phyloP scores from a whole-genome alignment of 2,329 filamentous ascomycete species.

The Lojkania enalia region DNA sequence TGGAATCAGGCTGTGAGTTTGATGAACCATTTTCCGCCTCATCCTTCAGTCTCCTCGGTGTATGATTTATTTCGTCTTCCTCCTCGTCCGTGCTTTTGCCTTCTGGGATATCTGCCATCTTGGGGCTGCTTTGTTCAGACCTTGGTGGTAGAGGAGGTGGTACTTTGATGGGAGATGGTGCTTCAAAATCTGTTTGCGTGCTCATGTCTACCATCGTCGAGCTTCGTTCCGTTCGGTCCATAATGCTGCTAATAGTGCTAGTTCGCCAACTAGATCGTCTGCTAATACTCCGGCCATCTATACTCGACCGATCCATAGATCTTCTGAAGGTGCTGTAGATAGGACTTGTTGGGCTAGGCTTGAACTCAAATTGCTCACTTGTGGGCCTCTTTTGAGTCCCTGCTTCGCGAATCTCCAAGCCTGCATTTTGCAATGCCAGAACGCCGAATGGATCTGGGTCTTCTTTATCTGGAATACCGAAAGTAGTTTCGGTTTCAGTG shows the following conservation, averaged over 20 bases:
- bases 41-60: conserved; percentile 10
- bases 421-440: conserved; percentile 85
- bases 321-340: conserved; percentile 64
- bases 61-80: conserved; percentile 5
- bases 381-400: conserved; percentile 73
- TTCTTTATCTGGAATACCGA: conserved; percentile 76
- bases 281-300: conserved; percentile 41
- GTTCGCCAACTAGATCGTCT: conserved; percentile 70
- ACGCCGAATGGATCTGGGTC: conserved; percentile 94
- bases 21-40: background rate
- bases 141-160: conserved; percentile 32
- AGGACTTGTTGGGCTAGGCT: conserved; percentile 75
- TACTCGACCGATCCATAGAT: conserved; percentile 72
- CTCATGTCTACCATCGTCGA: conserved; percentile 69
- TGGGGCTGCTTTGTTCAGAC: conserved; percentile 26
- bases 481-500: conserved; percentile 54
- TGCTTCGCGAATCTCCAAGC: conserved; percentile 88
- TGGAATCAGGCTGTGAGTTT: conserved; percentile 17
- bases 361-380: conserved; percentile 82
- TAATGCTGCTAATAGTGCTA: conserved; percentile 67
- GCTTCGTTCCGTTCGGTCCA: conserved; percentile 59
- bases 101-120: conserved; percentile 43
- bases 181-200: conserved; percentile 62
- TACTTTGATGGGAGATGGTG: conserved; percentile 25
- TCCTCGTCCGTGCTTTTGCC: conserved; percentile 22